These are phyloP conservation scores for Pelargonium cotyledonis DNA, from an alignment of 441 rosid genomes.

Conservation along the genomic window DNA sequence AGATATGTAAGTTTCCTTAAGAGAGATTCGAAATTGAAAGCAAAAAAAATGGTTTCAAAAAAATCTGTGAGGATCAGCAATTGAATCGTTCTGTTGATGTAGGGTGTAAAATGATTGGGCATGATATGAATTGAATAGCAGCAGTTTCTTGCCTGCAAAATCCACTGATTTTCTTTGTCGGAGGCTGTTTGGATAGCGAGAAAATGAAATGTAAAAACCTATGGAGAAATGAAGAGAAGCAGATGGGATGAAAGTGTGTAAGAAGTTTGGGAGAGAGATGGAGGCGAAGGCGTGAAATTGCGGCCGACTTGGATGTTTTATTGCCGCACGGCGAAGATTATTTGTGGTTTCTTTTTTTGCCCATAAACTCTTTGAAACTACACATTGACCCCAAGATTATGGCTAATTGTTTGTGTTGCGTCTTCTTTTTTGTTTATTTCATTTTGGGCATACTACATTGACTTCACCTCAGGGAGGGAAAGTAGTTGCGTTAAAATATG, in stretches of 20 bases:
- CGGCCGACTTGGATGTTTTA: neutral
- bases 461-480: too few species aligned
- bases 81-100: neutral
- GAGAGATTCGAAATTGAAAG: neutral
- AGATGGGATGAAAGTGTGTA: neutral
- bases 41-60: neutral
- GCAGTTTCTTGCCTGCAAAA: neutral
- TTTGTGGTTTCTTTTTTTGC: neutral
- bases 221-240: neutral
- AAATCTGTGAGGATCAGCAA: neutral
- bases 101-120: neutral
- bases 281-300: neutral
- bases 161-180: neutral
- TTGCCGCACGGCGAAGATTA: neutral
- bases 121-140: neutral
- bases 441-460: too few species aligned
- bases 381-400: neutral
- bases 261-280: neutral
- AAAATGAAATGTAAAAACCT: constrained; percentile 7
- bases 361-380: neutral
- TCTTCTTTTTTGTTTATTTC: too few species aligned
- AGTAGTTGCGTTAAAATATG: too few species aligned
- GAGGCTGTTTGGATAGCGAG: constrained; percentile 3
- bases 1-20: neutral
- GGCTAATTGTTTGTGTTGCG: too few species aligned